These are phyloP conservation scores for Panaeolus cyanescens DNA, from an alignment of 768 basidiomycete species.

Conservation along the genomic window DNA sequence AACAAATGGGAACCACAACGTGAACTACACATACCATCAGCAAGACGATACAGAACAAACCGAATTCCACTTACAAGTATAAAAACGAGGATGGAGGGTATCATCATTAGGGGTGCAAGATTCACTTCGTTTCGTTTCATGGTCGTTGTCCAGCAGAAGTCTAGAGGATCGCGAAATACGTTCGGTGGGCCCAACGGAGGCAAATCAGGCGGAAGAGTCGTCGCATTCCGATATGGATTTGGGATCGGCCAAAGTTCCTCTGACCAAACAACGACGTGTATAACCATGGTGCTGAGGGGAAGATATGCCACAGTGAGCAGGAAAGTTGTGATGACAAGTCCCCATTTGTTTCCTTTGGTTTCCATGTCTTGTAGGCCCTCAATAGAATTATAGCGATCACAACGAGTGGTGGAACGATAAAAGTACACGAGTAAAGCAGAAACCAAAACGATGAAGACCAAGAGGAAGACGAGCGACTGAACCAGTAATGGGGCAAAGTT, in stretches of 20 bases:
- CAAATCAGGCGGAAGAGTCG: constrained; percentile 47
- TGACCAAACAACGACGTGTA: constrained; percentile 79
- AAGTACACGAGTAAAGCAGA: constrained; percentile 60
- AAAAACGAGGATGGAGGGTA: constrained; percentile 56
- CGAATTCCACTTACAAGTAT: constrained; percentile 41
- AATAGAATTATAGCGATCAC: constrained; percentile 47
- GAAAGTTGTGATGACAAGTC: constrained; percentile 63
- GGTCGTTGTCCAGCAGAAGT: constrained; percentile 82
- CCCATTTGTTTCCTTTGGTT: constrained; percentile 46
- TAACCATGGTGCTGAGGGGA: constrained; percentile 75
- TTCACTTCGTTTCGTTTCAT: constrained; percentile 73
- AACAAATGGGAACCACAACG: constrained; percentile 69
- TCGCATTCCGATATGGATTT: constrained; percentile 67
- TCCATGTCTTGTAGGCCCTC: constrained; percentile 57
- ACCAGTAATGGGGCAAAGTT: constrained; percentile 67
- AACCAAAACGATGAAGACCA: constrained; percentile 57
- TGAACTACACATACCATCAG: constrained; percentile 44
- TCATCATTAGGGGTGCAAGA: constrained; percentile 62
- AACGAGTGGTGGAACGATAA: constrained; percentile 47
- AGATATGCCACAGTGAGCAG: constrained; percentile 70
- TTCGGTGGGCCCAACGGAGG: constrained; percentile 55
- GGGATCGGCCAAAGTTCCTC: constrained; percentile 73
- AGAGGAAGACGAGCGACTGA: constrained; percentile 61
- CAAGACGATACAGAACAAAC: not conserved
- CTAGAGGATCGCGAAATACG: constrained; percentile 60